Evolutionary conservation across 2,329 filamentous ascomycete genomes (phyloP), one percentile per base, ranked within the genome.

Genomic region (Ascomycota sp.): DNA sequence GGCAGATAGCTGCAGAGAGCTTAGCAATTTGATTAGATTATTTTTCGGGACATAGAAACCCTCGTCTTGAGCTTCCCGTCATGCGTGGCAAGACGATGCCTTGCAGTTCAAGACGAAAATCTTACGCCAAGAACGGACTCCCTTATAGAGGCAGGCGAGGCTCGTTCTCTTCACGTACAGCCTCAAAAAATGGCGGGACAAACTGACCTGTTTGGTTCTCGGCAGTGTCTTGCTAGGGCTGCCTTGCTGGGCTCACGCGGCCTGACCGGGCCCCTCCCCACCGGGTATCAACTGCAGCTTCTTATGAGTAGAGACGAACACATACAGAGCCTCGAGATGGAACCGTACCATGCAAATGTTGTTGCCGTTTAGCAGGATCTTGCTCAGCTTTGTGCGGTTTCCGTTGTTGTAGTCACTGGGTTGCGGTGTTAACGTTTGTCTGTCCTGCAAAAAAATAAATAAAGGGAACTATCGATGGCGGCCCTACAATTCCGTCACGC

Each of bases 301-400:
- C 12, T 6, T 1, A 25, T 44, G 7, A 10, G 12, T 17, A 22
- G 13, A 47, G 35, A 7, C 23, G 21, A 9, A 2, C 7, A 19
- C 4, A 7, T 7, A 8, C 20, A 4, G 5, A 3, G 15, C 10
- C 4, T 8, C 13, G 5, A 11, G 8, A n/a, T 9, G n/a, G 12
- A n/a, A 24, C 5, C 24, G 11, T 66, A 93, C 89, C 89, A 98
- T 98, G 78, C 86, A 95, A 39, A 98, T 82, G 47, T 95, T 95
- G 59, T 98, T 98, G 33, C 89, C 89, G 46, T 98, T 98, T 24
- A 98, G 61, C 25, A 98, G 58, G 36, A 98, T 93, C 63, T 95
- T 95, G 30, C 83, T 69, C 25, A 98, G 69, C 53, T 92, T 92
- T 27, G 74, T 79, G 53, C 86, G 76, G 43, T 77, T 72, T 36